A percentile compares a stretch with the other conserved stretches of the same genome.
These are phyloP conservation scores for Candida lessepsii DNA, from an alignment of 805 yeast species.

Conservation along the genomic window DNA sequence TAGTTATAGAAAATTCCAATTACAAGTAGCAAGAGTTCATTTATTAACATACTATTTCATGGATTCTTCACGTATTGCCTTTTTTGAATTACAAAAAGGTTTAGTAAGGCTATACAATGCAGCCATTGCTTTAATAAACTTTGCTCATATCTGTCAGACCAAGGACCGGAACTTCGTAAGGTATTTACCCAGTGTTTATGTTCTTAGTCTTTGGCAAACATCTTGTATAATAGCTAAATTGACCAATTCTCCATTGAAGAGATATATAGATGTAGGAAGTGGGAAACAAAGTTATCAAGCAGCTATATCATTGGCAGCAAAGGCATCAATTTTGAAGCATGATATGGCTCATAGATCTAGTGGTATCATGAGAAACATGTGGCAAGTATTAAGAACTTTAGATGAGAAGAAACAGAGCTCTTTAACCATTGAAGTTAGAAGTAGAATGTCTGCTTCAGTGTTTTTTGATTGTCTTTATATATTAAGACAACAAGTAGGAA, in stretches of 20 bases:
- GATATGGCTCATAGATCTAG: conserved; percentile 92
- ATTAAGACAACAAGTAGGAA: conserved; percentile 82
- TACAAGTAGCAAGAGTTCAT: conserved; percentile 77
- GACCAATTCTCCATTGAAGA: conserved; percentile 69
- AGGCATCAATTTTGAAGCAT: conserved; percentile 83
- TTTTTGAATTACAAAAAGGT: conserved; percentile 68
- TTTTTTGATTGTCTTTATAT: conserved; percentile 89
- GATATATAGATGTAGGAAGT: conserved; percentile 62
- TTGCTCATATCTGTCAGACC: conserved; percentile 60
- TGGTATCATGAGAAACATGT: conserved; percentile 90
- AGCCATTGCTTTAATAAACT: conserved; percentile 66
- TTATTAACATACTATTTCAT: conserved; percentile 78
- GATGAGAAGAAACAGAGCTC: conserved; percentile 48
- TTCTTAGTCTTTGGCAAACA: conserved; percentile 88
- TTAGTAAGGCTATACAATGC: conserved; percentile 77
- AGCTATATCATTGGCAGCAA: conserved; percentile 66
- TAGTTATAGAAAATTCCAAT: conserved; percentile 65
- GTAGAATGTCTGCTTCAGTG: conserved; percentile 89
- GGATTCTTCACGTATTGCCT: conserved; percentile 52
- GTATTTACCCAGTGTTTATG: conserved; percentile 80
- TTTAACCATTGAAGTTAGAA: conserved; percentile 57
- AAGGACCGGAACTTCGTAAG: conserved; percentile 62
- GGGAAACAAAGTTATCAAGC: conserved; percentile 69
- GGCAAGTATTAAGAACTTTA: conserved; percentile 79
- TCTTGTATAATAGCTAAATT: conserved; percentile 79